Evolutionary conservation across 108 stramenopile species (phyloP).

Genomic region (Skeletonema marinoi): DNA sequence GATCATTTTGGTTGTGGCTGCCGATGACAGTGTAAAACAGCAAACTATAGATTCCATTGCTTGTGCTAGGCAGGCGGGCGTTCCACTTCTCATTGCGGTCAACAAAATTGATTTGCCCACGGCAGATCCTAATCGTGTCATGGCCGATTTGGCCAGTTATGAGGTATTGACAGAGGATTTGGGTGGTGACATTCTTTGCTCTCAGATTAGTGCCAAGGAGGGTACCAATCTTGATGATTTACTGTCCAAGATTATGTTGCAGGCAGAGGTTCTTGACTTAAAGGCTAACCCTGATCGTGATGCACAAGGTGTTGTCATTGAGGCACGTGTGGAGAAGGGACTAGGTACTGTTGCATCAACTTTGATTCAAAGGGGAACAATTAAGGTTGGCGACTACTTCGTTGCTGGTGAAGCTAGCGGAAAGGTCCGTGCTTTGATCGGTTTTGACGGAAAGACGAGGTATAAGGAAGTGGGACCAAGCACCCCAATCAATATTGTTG

Average conservation of each 20-base stretch:
- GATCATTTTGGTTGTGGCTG: conserved; percentile 98
- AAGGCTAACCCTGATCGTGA: conserved; percentile 87
- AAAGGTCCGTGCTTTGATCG: conserved; percentile 85
- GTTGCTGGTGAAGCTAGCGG: conserved; percentile 93
- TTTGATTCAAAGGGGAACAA: conserved; percentile 95
- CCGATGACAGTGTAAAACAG: conserved; percentile 97
- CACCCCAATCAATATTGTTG: conserved; percentile 85
- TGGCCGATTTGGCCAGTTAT: conserved; percentile 89
- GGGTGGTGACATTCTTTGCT: conserved; percentile 92
- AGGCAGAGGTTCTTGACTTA: conserved; percentile 94
- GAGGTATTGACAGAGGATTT: conserved; percentile 93
- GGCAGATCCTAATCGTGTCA: conserved; percentile 81
- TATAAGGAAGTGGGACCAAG: conserved; percentile 91
- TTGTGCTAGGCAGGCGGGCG: conserved; percentile 90
- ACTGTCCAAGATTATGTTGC: conserved; percentile 91
- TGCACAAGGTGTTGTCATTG: conserved; percentile 94
- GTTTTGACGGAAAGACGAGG: conserved; percentile 79
- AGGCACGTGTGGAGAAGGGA: conserved; percentile 91
- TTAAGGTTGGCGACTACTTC: conserved; percentile 91
- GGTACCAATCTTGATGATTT: conserved; percentile 94
- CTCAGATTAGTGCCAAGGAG: conserved; percentile 92
- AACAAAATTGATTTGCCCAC: conserved; percentile 95
- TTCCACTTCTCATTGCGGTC: conserved; percentile 95
- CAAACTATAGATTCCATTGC: conserved; percentile 98
- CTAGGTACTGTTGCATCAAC: conserved; percentile 94